Evolutionary conservation across 2,329 filamentous ascomycete genomes (phyloP).

Genomic region (Setomelanomma holmii): DNA sequence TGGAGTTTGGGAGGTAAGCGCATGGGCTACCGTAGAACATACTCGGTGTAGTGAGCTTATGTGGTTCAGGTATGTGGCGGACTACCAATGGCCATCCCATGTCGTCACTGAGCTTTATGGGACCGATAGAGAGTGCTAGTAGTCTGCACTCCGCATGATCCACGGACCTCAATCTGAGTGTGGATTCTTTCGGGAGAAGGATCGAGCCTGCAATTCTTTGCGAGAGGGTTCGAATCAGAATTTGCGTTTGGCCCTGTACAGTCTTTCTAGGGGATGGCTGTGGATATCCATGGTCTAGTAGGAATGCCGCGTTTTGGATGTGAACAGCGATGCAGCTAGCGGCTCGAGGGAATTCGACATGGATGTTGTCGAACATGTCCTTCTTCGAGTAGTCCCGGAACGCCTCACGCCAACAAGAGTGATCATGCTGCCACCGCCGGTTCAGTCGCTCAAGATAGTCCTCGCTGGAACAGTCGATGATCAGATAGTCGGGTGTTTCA

Average conservation of each 20-base stretch:
- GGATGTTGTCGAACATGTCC: neutral
- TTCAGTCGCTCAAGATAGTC: neutral
- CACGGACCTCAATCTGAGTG: too few species aligned
- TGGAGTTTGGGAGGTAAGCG: neutral
- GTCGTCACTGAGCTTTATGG: neutral
- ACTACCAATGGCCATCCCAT: neutral
- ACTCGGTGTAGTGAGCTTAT: neutral
- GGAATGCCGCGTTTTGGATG: neutral
- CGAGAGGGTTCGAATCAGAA: neutral
- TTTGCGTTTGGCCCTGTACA: neutral
- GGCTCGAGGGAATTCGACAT: neutral
- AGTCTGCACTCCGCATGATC: neutral
- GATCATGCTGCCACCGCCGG: neutral
- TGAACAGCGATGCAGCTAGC: neutral
- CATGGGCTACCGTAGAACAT: neutral
- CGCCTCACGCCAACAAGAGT: neutral
- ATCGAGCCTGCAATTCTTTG: neutral
- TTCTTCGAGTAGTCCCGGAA: neutral
- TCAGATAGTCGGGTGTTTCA: neutral
- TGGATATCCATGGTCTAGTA: neutral
- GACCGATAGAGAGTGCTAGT: neutral
- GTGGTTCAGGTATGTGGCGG: neutral
- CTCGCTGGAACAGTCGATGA: neutral
- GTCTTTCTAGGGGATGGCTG: neutral
- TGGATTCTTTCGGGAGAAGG: neutral